Base-by-base conservation (phyloP, 75 land plant genomes). In the Adiantum capillusveneris region DNA sequence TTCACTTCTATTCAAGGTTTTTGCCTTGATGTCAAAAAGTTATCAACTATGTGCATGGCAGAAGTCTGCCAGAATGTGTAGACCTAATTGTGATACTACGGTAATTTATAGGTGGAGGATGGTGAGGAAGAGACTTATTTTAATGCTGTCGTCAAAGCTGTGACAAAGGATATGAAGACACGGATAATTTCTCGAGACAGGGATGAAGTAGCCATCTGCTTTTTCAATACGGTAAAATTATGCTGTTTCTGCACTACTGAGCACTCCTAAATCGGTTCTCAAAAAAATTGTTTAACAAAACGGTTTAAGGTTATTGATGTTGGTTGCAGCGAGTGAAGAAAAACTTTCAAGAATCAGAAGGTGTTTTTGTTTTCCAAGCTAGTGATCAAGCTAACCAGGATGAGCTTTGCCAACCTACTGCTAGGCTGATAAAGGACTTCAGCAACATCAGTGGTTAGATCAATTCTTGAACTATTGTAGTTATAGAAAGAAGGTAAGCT, bases 121-220 rank as follows among this genome's bases (percentile, higher is more conserved):
- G 64, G 45, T 29, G 65, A 55, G 29, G 69, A 69, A 26, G 84
- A 65, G 30, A 69, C 85, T n/a, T 84, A 78, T 76, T 89, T 94
- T 46, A 74, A 67, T 27, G 39, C 68, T 57, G 96, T 80, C 51
- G 56, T 86, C 13, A 73, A 82, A 55, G 77, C 76, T 52, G 77
- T 94, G n/a, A 52, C 83, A 3, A 78, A 86, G 46, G 65, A 86
- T 44, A 34, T 94, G 71, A 94, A 78, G 78, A 62, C 77, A 31
- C 82, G 83, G 45, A 86, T 94, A 12, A 79, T 94, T 43, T 81
- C 76, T 63, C 67, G 82, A 37, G 79, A 88, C 17, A 52, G 75
- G 50, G 98, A 94, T 65, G 96, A 94, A 80, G 86, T 94, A 52
- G 87, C 97, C n/a, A 80, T 94, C 24, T 85, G 90, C 68, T 94